Conservation (phyloP, 306 rosid species). For the Biancaea sappan region DNA sequence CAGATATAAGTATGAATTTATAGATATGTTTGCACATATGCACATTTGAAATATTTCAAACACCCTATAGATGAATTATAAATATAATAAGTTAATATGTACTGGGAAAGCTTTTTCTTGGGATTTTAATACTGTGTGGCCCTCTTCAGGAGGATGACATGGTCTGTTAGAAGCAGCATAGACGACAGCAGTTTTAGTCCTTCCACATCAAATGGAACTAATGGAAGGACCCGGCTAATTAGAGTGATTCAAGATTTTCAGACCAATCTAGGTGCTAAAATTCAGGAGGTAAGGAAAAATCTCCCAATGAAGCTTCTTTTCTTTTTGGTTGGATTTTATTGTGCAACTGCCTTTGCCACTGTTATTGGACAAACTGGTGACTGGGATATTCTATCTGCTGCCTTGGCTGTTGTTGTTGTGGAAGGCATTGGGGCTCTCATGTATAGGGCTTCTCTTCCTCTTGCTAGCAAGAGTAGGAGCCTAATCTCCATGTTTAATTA, state of each 20-base stretch:
- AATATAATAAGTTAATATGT: neutral
- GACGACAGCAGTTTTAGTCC: slow-evolving; percentile 60
- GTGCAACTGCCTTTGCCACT: slow-evolving; percentile 93
- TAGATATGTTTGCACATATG: neutral
- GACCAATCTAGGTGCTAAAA: slow-evolving; percentile 57
- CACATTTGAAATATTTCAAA: slow-evolving; percentile 24
- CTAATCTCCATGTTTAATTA: slow-evolving; percentile 78
- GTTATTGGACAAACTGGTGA: slow-evolving; percentile 98
- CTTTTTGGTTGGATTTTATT: slow-evolving; percentile 88
- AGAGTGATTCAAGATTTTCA: slow-evolving; percentile 67
- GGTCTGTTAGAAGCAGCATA: slow-evolving; percentile 66
- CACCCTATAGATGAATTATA: neutral
- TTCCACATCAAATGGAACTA: slow-evolving; percentile 54
- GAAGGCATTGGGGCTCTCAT: slow-evolving; percentile 96
- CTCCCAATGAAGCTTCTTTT: slow-evolving; percentile 73
- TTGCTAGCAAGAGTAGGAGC: slow-evolving; percentile 49
- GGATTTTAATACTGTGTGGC: slow-evolving; percentile 21
- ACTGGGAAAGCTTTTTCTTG: slow-evolving; percentile 23
- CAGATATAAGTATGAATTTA: slow-evolving; percentile 7
- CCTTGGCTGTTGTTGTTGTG: slow-evolving; percentile 77
- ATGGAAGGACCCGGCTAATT: slow-evolving; percentile 73
- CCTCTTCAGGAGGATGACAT: slow-evolving; percentile 58
- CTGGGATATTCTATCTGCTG: slow-evolving; percentile 98
- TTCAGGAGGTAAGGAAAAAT: slow-evolving; percentile 68
- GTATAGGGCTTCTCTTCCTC: slow-evolving; percentile 71